Evolutionary conservation across 495 filamentous ascomycete genomes (phyloP), one percentile per base, ranked within the genome.

Genomic region (Hyaloscypha bicolor): DNA sequence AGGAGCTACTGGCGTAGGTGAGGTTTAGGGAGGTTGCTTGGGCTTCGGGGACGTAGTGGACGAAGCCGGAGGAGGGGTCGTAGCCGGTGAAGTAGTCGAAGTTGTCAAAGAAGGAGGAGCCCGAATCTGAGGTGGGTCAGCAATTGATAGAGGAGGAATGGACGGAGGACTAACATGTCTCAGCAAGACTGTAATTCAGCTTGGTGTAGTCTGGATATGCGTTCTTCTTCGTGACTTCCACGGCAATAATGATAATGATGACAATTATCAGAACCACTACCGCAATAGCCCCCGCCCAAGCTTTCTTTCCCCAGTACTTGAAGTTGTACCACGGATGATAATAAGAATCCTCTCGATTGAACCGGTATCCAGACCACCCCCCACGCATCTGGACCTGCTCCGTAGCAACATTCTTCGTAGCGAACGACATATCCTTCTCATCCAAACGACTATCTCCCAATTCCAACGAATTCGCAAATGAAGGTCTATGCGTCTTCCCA

Each of bases 151-250:
- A 22, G 33, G 11, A 56, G 8, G 55, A 31, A 12, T 30, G 16
- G 22, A 16, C 62, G 51, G 29, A 48, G 52, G 29, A 59, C 74
- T 30, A 64, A 79, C 78, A 87, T 14, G 76, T 80, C 65, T 88
- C 83, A 8, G 78, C 73, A n/a, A 88, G 67, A 16, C 63, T 74
- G 69, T 88, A 88, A 29, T 75, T 71, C 31, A 88, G 62, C 14
- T 75, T 71, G 29, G 67, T 74, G 65, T 88, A 88, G 58, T 86
- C 73, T 2, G 86, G 86, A 71, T 88, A 87, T 22, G 75, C 75
- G 52, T 79, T 81, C 1, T 76, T 76, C 48, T 71, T 73, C 65
- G 78, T 77, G 33, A 78, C 77, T 12, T 80, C 85, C 68, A 83
- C 78, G 5, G 83, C 77, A 4, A 85, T 83, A 14, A 81, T 83